Percentiles rank a stretch among this genome's conserved stretches.
phyloP scores from a whole-genome alignment of 2,329 filamentous ascomycete species.

The Lomentospora prolificans region DNA sequence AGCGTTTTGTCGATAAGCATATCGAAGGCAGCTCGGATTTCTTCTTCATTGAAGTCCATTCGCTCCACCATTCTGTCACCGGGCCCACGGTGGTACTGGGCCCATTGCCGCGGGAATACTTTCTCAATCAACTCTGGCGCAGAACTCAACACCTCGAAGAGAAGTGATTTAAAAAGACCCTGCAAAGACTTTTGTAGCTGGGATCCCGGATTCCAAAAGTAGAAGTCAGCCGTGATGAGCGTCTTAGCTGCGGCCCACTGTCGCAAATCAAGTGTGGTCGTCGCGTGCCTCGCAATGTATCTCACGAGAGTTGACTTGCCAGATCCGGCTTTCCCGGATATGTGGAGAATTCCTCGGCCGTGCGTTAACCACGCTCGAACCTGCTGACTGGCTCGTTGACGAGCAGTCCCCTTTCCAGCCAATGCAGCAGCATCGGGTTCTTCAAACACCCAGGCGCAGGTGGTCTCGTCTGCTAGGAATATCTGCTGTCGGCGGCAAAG shows the following conservation, averaged over 20 bases:
- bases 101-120: not conserved
- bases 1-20: not conserved
- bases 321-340: constrained; percentile 9
- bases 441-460: not conserved
- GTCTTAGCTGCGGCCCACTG: not conserved
- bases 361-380: constrained; percentile 1
- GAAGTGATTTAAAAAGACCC: constrained; percentile 5
- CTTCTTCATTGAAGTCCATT: not conserved
- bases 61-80: not conserved
- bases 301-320: constrained; percentile 11
- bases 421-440: too few species aligned
- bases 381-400: not conserved
- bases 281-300: constrained; percentile 1
- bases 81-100: not conserved
- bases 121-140: not conserved
- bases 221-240: constrained; percentile 8
- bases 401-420: not conserved
- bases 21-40: not conserved
- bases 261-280: not conserved
- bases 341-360: constrained; percentile 5
- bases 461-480: not conserved
- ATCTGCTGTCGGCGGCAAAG: not conserved
- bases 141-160: constrained; percentile 7
- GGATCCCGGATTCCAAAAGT: constrained; percentile 10
- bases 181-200: constrained; percentile 6